Conservation (phyloP, 1,284 basidiomycete species). For the Ganoderma lucidum region DNA sequence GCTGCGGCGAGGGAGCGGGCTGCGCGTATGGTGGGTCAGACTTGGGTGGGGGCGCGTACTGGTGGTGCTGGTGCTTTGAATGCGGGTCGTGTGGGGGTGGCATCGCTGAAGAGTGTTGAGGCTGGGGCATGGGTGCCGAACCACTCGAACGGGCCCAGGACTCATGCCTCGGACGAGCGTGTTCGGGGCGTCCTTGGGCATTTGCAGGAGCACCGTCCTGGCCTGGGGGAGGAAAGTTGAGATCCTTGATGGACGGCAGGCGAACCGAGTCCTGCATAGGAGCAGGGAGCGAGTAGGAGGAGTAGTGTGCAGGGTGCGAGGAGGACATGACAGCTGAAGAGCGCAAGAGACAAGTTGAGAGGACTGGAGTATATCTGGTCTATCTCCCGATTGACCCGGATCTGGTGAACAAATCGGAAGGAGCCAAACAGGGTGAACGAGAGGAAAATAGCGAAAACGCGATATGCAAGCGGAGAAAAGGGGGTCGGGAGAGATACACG, state of each 20-base stretch:
- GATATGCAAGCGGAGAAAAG: constrained; percentile 2
- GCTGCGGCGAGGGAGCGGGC: constrained; percentile 20
- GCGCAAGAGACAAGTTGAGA: constrained; percentile 25
- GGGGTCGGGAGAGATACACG: constrained; percentile 4
- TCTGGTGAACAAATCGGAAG: constrained; percentile 34
- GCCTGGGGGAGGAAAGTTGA: constrained; percentile 58
- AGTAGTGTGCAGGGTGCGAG: constrained; percentile 39
- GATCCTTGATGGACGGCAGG: constrained; percentile 71
- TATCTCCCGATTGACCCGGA: constrained; percentile 42
- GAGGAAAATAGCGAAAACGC: constrained; percentile 8
- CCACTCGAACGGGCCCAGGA: constrained; percentile 33
- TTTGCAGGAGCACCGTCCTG: constrained; percentile 41
- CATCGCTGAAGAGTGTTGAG: constrained; percentile 31
- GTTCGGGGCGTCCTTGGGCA: constrained; percentile 29
- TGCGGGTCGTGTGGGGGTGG: constrained; percentile 27
- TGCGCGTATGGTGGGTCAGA: constrained; percentile 32
- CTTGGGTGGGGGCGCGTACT: constrained; percentile 27
- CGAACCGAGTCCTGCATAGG: constrained; percentile 53
- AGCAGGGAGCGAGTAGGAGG: constrained; percentile 44
- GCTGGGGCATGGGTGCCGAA: constrained; percentile 21
- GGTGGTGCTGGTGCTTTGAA: constrained; percentile 25
- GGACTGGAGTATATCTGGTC: constrained; percentile 34
- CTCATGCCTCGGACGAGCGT: constrained; percentile 37
- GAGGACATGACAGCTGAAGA: constrained; percentile 42
- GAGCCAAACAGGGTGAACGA: constrained; percentile 23